phyloP scores from a whole-genome alignment of 2,329 filamentous ascomycete species.

The Aspergillus aculeatinus region DNA sequence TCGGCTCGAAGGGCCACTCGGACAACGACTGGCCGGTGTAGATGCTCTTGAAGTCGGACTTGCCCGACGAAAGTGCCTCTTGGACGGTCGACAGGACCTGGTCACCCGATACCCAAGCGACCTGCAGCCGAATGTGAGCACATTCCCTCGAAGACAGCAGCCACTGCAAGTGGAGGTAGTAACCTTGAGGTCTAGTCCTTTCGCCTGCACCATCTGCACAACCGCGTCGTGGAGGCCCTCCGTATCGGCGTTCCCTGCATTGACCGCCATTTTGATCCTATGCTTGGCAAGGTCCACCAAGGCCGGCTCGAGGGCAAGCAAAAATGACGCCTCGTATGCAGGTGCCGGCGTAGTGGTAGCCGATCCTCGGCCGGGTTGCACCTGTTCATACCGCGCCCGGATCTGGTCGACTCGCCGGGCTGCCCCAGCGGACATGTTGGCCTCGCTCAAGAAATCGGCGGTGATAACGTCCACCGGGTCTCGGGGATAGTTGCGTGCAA shows the following conservation, averaged over 20 bases:
- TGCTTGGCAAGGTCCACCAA: constrained; percentile 41
- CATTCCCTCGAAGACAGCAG: neutral
- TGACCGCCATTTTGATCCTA: constrained; percentile 46
- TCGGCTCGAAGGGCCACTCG: constrained; percentile 38
- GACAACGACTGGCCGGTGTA: constrained; percentile 38
- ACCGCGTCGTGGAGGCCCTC: constrained; percentile 42
- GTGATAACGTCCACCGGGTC: constrained; percentile 51
- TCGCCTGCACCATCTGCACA: constrained; percentile 36
- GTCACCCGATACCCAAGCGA: constrained; percentile 52
- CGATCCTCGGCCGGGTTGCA: constrained; percentile 7
- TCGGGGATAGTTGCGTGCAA: constrained; percentile 41
- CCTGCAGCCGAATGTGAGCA: constrained; percentile 22
- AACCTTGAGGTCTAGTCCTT: constrained; percentile 43
- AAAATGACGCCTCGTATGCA: constrained; percentile 54
- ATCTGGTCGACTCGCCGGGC: constrained; percentile 38
- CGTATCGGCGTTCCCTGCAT: constrained; percentile 47
- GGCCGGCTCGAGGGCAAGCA: constrained; percentile 48
- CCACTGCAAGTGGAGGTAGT: neutral
- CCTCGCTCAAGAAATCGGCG: constrained; percentile 50
- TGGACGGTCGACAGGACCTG: constrained; percentile 41
- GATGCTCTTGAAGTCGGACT: constrained; percentile 41
- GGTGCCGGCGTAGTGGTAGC: constrained; percentile 26
- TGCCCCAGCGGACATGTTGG: constrained; percentile 51
- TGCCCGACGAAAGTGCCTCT: constrained; percentile 29
- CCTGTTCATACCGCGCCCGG: constrained; percentile 14